Percentiles rank a stretch among this genome's conserved stretches.
phyloP scores from a whole-genome alignment of 2,329 filamentous ascomycete genomes.

The Ophiocordyceps camponoti-rufipedis region DNA sequence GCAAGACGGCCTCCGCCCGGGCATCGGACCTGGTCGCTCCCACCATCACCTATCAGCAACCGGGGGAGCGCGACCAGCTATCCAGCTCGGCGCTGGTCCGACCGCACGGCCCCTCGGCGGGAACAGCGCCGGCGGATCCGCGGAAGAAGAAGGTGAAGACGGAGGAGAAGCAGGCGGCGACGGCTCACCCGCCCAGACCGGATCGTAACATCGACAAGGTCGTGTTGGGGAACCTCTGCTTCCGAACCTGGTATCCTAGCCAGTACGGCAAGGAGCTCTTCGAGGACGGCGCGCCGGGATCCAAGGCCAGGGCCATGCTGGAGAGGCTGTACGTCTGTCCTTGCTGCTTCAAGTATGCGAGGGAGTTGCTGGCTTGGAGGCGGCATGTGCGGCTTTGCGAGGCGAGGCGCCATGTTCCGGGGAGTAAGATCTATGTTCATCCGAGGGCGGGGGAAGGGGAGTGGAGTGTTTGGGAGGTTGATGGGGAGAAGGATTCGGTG shows the following conservation, averaged over 20 bases:
- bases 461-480: constrained; percentile 82
- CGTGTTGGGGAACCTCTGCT: constrained; percentile 65
- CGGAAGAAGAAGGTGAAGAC: neutral
- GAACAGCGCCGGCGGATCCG: too few relatives aligned
- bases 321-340: constrained; percentile 72
- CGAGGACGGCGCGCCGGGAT: constrained; percentile 24
- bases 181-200: constrained; percentile 15
- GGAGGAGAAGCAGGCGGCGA: neutral
- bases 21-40: constrained; percentile 1
- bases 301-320: constrained; percentile 21
- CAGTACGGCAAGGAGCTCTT: constrained; percentile 64
- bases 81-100: too few relatives aligned
- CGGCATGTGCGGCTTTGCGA: constrained; percentile 41
- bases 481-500: constrained; percentile 68
- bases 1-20: constrained; percentile 7
- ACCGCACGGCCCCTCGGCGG: too few relatives aligned
- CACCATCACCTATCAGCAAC: too few relatives aligned
- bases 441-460: constrained; percentile 37
- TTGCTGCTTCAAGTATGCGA: constrained; percentile 85
- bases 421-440: constrained; percentile 55
- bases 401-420: constrained; percentile 33
- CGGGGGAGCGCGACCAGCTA: too few relatives aligned
- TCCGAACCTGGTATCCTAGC: constrained; percentile 84
- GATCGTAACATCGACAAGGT: constrained; percentile 77
- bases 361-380: constrained; percentile 38